phyloP scores from a whole-genome alignment of 805 yeast species.

The Ogataea haglerorum region DNA sequence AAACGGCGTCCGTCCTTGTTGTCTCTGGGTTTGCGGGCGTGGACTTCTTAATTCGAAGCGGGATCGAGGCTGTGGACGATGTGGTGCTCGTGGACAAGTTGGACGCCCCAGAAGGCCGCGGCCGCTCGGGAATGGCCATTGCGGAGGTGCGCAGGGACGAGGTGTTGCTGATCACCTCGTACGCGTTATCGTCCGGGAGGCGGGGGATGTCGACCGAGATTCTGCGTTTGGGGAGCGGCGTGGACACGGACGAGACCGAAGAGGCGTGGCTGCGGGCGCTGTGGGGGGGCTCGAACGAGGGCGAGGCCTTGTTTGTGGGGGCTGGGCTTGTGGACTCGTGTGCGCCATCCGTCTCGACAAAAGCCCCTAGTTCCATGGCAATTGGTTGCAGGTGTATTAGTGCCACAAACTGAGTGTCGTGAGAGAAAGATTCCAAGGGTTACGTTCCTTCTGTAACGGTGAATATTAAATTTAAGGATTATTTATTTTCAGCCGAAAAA shows the following conservation, averaged over 20 bases:
- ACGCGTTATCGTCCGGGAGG: slow-evolving; percentile 26
- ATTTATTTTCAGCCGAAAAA: too few species aligned
- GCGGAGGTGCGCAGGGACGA: slow-evolving; percentile 18
- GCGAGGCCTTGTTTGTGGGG: slow-evolving; percentile 1
- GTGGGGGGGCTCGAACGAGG: not conserved
- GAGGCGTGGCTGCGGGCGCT: slow-evolving; percentile 1
- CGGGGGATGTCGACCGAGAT: slow-evolving; percentile 24
- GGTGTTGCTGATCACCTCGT: slow-evolving; percentile 20
- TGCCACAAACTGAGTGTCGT: not conserved
- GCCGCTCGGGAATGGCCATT: slow-evolving; percentile 19
- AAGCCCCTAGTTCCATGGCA: slow-evolving; percentile 8
- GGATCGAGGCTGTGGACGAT: slow-evolving; percentile 25
- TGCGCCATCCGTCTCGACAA: slow-evolving; percentile 1
- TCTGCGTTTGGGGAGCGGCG: slow-evolving; percentile 11
- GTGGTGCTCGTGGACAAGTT: slow-evolving; percentile 22
- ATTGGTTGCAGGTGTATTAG: not conserved
- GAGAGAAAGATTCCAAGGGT: not conserved
- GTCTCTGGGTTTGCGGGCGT: slow-evolving; percentile 52
- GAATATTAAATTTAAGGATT: too few species aligned
- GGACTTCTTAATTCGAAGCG: slow-evolving; percentile 31
- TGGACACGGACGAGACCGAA: slow-evolving; percentile 3
- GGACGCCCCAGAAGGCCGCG: slow-evolving; percentile 1
- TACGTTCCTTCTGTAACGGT: too few species aligned
- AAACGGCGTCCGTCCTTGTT: slow-evolving; percentile 47
- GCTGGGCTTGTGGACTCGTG: not conserved